These are phyloP conservation scores for Suillus luteus DNA, from an alignment of 768 basidiomycete species.

Conservation along the genomic window DNA sequence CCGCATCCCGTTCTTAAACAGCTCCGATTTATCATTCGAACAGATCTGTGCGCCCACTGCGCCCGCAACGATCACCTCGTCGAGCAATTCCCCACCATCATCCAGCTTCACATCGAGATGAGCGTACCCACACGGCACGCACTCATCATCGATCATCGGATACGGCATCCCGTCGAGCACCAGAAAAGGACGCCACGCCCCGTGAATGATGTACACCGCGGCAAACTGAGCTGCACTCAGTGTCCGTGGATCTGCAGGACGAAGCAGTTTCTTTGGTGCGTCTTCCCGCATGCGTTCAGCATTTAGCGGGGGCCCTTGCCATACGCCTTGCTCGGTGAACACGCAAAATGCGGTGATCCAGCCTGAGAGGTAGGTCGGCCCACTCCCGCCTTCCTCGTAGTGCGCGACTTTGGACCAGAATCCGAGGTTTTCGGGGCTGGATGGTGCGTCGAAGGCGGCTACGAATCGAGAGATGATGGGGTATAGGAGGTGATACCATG, in stretches of 20 bases:
- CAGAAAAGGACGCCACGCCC: slow-evolving; percentile 23
- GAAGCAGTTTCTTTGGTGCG: slow-evolving; percentile 35
- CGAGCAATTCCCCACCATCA: slow-evolving; percentile 27
- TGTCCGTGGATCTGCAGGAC: slow-evolving; percentile 30
- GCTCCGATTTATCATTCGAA: slow-evolving; percentile 32
- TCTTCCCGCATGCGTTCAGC: slow-evolving; percentile 34
- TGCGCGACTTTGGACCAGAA: slow-evolving; percentile 43
- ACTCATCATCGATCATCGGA: slow-evolving; percentile 28
- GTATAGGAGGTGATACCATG: slow-evolving; percentile 30
- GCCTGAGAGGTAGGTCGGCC: slow-evolving; percentile 36
- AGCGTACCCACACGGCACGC: slow-evolving; percentile 32
- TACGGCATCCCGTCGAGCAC: slow-evolving; percentile 34
- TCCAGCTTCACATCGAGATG: slow-evolving; percentile 33
- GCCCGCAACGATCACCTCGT: slow-evolving; percentile 35
- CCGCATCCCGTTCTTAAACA: slow-evolving; percentile 35
- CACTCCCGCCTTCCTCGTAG: slow-evolving; percentile 26
- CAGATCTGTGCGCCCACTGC: slow-evolving; percentile 35
- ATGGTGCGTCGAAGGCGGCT: slow-evolving; percentile 27
- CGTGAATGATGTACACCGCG: slow-evolving; percentile 30
- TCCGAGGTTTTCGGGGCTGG: slow-evolving; percentile 31
- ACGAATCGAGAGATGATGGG: slow-evolving; percentile 33
- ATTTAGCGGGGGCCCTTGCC: slow-evolving; percentile 36
- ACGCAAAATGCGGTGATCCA: slow-evolving; percentile 45
- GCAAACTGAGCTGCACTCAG: slow-evolving; percentile 32
- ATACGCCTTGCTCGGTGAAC: slow-evolving; percentile 33